phyloP scores from a whole-genome alignment of 2,329 filamentous ascomycete species.

The Phoma sp. region DNA sequence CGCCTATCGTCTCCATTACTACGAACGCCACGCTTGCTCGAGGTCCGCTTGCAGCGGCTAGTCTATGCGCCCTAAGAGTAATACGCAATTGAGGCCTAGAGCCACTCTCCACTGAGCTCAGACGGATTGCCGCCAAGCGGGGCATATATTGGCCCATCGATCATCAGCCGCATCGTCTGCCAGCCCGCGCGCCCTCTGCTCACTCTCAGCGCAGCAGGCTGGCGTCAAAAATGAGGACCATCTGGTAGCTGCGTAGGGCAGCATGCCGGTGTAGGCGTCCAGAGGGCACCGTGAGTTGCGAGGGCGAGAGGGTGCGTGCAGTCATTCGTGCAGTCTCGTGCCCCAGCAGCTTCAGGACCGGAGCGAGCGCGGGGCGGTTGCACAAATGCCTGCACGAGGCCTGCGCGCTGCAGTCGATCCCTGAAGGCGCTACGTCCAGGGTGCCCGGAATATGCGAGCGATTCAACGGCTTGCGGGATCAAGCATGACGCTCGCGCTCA shows the following conservation, averaged over 20 bases:
- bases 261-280: slow-evolving; percentile 13
- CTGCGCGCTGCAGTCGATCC: slow-evolving; percentile 43
- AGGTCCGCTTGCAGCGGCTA: slow-evolving; percentile 49
- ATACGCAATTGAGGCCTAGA: slow-evolving; percentile 47
- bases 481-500: slow-evolving; percentile 47
- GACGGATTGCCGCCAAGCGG: slow-evolving; percentile 48
- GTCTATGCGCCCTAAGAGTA: slow-evolving; percentile 35
- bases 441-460: slow-evolving; percentile 44
- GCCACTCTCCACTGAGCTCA: slow-evolving; percentile 41
- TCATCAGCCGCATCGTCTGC: slow-evolving; percentile 48
- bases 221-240: slow-evolving; percentile 23
- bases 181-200: slow-evolving; percentile 26
- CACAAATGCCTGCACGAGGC: slow-evolving; percentile 23
- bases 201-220: slow-evolving; percentile 27
- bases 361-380: slow-evolving; percentile 38
- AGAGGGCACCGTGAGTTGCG: slow-evolving; percentile 32
- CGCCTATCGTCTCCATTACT: slow-evolving; percentile 41
- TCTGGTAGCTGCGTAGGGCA: not conserved
- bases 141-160: slow-evolving; percentile 46
- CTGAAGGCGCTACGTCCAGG: slow-evolving; percentile 41
- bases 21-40: slow-evolving; percentile 37
- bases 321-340: slow-evolving; percentile 33
- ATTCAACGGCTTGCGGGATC: slow-evolving; percentile 50
- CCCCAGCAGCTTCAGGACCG: slow-evolving; percentile 26
- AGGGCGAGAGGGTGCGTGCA: slow-evolving; percentile 17